A percentile compares a stretch with the other conserved stretches of the same genome.
phyloP scores from a whole-genome alignment of 2,329 filamentous ascomycete genomes.

The Colletotrichum higginsianum region DNA sequence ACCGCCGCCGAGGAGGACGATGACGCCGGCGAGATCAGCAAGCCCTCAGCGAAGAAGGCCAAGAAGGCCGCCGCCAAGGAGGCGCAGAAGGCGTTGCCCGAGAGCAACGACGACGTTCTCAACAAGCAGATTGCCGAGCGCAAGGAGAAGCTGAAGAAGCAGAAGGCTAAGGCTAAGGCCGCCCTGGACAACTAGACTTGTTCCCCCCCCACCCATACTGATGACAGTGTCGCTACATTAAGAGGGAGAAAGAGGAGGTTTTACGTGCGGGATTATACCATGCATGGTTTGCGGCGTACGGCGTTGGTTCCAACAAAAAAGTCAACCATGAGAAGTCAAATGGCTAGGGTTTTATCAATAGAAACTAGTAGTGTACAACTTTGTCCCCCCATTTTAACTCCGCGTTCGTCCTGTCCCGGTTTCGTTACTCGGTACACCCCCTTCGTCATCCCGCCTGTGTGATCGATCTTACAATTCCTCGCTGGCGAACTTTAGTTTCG shows the following conservation, averaged over 20 bases:
- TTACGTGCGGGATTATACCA: slow-evolving; percentile 42
- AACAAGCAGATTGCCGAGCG: slow-evolving; percentile 73
- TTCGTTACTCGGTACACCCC: not conserved
- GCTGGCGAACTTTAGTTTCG: slow-evolving; percentile 44
- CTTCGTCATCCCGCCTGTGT: not conserved
- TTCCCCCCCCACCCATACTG: not conserved
- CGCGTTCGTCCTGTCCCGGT: not conserved
- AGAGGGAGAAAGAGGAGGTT: slow-evolving; percentile 16
- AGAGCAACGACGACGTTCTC: slow-evolving; percentile 67
- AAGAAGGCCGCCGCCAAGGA: slow-evolving; percentile 46
- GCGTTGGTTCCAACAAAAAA: slow-evolving; percentile 43
- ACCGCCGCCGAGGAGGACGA: slow-evolving; percentile 50
- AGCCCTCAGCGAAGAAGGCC: slow-evolving; percentile 59
- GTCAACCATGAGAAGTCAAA: slow-evolving; percentile 30
- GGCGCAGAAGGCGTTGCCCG: slow-evolving; percentile 48
- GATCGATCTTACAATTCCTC: slow-evolving; percentile 55
- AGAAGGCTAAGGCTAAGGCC: slow-evolving; percentile 71
- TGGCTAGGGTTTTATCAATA: slow-evolving; percentile 30
- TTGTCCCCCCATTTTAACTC: slow-evolving; percentile 16
- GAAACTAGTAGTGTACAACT: slow-evolving; percentile 41
- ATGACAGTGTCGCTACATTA: not conserved
- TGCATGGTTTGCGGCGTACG: slow-evolving; percentile 44
- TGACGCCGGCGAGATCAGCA: slow-evolving; percentile 48
- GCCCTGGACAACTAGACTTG: slow-evolving; percentile 60
- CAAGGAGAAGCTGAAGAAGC: slow-evolving; percentile 71